Percentiles rank a stretch among this genome's conserved stretches.
phyloP scores from a whole-genome alignment of 306 rosid genomes.

The Quercus variabilis region DNA sequence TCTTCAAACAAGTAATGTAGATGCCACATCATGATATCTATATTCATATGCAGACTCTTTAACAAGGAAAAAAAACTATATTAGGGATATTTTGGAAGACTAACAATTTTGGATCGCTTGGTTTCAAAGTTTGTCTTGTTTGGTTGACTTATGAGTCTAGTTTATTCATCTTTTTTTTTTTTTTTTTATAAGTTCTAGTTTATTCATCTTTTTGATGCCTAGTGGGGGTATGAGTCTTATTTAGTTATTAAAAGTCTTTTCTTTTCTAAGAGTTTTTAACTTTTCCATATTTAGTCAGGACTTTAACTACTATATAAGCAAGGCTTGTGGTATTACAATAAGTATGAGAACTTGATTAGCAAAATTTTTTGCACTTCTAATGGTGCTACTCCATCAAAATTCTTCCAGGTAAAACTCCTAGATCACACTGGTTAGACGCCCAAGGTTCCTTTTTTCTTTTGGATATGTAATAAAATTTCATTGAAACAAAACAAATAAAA shows the following conservation, averaged over 20 bases:
- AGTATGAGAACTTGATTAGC: neutral
- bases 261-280: neutral
- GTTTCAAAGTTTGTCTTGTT: neutral
- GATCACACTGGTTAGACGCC: neutral
- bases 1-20: neutral
- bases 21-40: too few relatives aligned
- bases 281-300: neutral
- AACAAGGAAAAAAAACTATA: neutral
- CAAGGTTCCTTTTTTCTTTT: neutral
- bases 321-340: too few relatives aligned
- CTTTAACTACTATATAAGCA: neutral
- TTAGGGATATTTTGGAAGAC: neutral
- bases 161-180: neutral
- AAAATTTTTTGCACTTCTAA: neutral
- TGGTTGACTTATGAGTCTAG: neutral
- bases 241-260: neutral
- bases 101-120: neutral
- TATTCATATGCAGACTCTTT: neutral
- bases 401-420: neutral
- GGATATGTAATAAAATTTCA: too few relatives aligned
- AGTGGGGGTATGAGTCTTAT: neutral
- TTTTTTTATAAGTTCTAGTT: neutral
- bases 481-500: too few relatives aligned
- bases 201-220: neutral
- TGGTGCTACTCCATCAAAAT: neutral